A percentile compares a stretch with the other conserved stretches of the same genome.
Conservation (phyloP, 2,329 filamentous ascomycete genomes). For the Dichotomopilus funicola region DNA sequence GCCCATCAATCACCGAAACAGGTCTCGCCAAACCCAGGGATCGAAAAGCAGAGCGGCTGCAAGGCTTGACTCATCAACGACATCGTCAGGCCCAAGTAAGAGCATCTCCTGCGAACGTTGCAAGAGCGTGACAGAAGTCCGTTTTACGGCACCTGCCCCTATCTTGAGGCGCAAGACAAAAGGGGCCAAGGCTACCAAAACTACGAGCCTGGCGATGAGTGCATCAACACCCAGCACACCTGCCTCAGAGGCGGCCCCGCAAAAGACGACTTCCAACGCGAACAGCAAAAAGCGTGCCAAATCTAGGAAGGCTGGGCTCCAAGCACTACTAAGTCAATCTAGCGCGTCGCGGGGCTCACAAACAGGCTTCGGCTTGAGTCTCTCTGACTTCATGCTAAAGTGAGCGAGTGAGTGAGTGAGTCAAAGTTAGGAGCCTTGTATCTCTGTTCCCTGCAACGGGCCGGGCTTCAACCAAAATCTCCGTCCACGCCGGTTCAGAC, state of each 20-base stretch:
- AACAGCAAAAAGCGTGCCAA: slow-evolving; percentile 61
- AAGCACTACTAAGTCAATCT: slow-evolving; percentile 54
- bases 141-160: slow-evolving; percentile 33
- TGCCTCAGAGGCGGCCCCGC: slow-evolving; percentile 6
- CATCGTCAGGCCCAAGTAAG: slow-evolving; percentile 30
- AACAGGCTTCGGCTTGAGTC: slow-evolving; percentile 39
- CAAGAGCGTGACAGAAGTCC: slow-evolving; percentile 36
- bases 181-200: slow-evolving; percentile 25
- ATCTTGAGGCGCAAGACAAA: slow-evolving; percentile 25
- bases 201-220: slow-evolving; percentile 7
- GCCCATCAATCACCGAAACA: slow-evolving; percentile 42
- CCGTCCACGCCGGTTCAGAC: neutral
- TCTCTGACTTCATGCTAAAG: slow-evolving; percentile 48
- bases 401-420: slow-evolving; percentile 5
- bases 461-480: no score
- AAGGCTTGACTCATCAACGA: neutral
- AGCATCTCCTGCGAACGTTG: slow-evolving; percentile 42
- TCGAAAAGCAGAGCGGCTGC: slow-evolving; percentile 11
- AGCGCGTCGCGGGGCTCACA: slow-evolving; percentile 33
- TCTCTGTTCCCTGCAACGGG: no score
- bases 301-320: slow-evolving; percentile 58
- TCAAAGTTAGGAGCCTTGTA: neutral
- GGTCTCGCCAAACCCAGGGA: neutral
- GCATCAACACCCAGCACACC: slow-evolving; percentile 21
- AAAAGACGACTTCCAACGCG: slow-evolving; percentile 37